A percentile compares a stretch with the other conserved stretches of the same genome.
Conservation (phyloP, 257 asterid genomes). For the Mitragyna speciosa region DNA sequence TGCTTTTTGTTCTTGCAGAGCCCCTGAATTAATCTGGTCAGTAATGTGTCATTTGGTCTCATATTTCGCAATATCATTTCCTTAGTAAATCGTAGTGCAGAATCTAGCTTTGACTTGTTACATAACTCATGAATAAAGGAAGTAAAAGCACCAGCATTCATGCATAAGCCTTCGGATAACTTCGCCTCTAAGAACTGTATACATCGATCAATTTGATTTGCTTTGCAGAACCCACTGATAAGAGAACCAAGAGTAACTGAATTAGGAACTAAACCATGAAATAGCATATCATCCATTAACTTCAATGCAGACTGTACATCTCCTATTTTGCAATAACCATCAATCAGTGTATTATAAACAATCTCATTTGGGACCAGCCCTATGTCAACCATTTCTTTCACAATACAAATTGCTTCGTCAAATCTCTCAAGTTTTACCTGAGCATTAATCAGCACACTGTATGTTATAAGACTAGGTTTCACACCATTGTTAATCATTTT, state of each 20-base stretch:
- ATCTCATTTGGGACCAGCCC: slow-evolving; percentile 61
- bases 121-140: slow-evolving; percentile 52
- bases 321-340: slow-evolving; percentile 69
- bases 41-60: slow-evolving; percentile 58
- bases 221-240: slow-evolving; percentile 60
- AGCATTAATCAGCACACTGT: slow-evolving; percentile 65
- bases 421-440: slow-evolving; percentile 58
- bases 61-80: slow-evolving; percentile 58
- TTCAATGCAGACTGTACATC: slow-evolving; percentile 49
- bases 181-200: slow-evolving; percentile 53
- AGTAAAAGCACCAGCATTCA: slow-evolving; percentile 50
- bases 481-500: slow-evolving; percentile 59
- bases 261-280: slow-evolving; percentile 47
- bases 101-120: slow-evolving; percentile 39
- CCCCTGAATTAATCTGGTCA: slow-evolving; percentile 65
- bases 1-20: slow-evolving; percentile 67
- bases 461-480: slow-evolving; percentile 63
- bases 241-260: slow-evolving; percentile 64
- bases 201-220: slow-evolving; percentile 57
- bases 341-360: slow-evolving; percentile 69
- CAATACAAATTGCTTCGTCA: slow-evolving; percentile 53
- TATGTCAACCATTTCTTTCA: slow-evolving; percentile 61
- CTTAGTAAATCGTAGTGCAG: slow-evolving; percentile 50
- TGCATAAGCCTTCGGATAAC: slow-evolving; percentile 46
- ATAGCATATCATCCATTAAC: slow-evolving; percentile 62